phyloP scores from a whole-genome alignment of 768 basidiomycete genomes.

The Boletus rufocinnamomeus region DNA sequence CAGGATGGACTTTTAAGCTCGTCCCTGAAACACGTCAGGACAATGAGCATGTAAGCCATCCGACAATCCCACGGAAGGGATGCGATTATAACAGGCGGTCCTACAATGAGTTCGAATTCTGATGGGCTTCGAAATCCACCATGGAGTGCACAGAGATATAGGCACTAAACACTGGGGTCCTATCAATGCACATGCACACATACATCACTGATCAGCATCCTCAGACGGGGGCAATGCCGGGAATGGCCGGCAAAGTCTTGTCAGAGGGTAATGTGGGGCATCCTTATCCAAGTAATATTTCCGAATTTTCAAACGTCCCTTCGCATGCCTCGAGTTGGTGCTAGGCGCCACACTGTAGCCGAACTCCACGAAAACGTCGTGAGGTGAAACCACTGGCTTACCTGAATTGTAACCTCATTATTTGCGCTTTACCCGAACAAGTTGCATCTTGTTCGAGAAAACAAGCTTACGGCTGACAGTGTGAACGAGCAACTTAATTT shows the following conservation, averaged over 20 bases:
- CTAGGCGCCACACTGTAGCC: background rate
- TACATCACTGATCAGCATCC: background rate
- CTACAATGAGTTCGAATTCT: background rate
- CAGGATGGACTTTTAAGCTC: background rate
- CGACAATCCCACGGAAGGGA: background rate
- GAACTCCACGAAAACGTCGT: background rate
- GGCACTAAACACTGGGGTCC: background rate
- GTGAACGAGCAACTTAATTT: background rate
- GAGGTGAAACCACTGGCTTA: background rate
- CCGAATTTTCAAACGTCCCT: background rate
- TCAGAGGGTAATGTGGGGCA: background rate
- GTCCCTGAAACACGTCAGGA: background rate
- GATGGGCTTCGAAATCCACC: background rate
- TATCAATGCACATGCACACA: background rate
- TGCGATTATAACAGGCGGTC: background rate
- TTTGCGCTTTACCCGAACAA: background rate
- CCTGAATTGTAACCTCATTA: background rate
- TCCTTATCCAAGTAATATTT: background rate
- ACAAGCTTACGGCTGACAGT: background rate
- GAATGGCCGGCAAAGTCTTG: background rate
- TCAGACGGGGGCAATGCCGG: background rate
- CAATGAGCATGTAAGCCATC: background rate
- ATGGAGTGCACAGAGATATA: background rate
- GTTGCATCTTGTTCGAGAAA: background rate
- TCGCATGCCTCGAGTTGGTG: background rate